These are phyloP conservation scores for Trichoderma semiorbis DNA, from an alignment of 2,329 filamentous ascomycete species.

Conservation along the genomic window DNA sequence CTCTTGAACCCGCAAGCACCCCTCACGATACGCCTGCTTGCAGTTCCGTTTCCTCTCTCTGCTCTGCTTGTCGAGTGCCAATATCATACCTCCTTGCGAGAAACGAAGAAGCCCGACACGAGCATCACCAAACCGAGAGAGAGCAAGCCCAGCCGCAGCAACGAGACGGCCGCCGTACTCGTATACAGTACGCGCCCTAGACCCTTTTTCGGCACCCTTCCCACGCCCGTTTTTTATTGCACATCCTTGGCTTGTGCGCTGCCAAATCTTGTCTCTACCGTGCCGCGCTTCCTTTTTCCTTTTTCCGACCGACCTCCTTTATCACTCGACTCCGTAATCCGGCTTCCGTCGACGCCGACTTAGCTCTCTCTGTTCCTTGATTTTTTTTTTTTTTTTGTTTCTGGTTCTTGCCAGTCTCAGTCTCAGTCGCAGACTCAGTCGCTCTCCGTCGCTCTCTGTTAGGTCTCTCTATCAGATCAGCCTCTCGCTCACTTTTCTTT, in stretches of 20 bases:
- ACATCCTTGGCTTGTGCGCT: slow-evolving; percentile 17
- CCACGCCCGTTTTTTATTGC: slow-evolving; percentile 13
- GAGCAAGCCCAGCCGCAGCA: not conserved
- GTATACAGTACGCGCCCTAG: slow-evolving; percentile 13
- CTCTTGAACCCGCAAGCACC: not conserved
- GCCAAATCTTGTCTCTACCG: slow-evolving; percentile 10
- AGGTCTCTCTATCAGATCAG: slow-evolving; percentile 7
- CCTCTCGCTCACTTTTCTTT: not conserved
- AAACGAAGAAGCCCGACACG: not conserved
- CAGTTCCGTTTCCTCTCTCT: not conserved
- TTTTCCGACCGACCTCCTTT: slow-evolving; percentile 17
- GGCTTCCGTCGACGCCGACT: slow-evolving; percentile 13
- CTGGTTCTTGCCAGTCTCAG: not conserved
- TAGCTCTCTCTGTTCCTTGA: slow-evolving; percentile 10
- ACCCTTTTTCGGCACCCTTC: slow-evolving; percentile 15
- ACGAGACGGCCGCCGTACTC: slow-evolving; percentile 2
- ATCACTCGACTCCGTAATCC: slow-evolving; percentile 8
- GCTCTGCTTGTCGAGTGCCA: not conserved
- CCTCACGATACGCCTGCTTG: not conserved
- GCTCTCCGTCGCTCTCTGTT: slow-evolving; percentile 7
- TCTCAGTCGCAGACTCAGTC: not conserved
- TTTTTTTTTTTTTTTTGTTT: slow-evolving; percentile 10
- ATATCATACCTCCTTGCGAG: not conserved
- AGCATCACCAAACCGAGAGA: not conserved
- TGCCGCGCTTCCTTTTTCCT: slow-evolving; percentile 18